phyloP scores from a whole-genome alignment of 2,329 filamentous ascomycete genomes.

The Pyricularia sp. region DNA sequence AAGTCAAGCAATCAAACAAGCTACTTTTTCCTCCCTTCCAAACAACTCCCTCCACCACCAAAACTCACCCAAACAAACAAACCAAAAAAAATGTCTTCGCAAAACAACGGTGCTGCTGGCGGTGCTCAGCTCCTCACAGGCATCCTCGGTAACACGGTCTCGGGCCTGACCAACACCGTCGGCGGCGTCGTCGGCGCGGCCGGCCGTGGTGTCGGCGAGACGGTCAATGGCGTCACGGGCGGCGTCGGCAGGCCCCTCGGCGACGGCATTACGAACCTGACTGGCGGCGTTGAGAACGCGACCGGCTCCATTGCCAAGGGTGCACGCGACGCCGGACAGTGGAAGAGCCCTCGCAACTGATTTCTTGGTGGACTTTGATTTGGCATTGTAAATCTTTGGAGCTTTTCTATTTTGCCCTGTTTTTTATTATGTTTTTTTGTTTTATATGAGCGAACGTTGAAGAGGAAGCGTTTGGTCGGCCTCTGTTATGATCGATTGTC shows the following conservation, averaged over 20 bases:
- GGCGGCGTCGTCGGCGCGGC: constrained; percentile 33
- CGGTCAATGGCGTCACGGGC: constrained; percentile 42
- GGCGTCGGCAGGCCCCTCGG: constrained; percentile 44
- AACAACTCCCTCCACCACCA: background rate
- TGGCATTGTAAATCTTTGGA: background rate
- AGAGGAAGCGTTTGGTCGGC: background rate
- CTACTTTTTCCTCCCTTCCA: background rate
- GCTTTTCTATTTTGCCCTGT: background rate
- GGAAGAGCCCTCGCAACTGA: constrained; percentile 3
- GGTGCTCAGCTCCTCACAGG: constrained; percentile 19
- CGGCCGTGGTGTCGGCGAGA: constrained; percentile 47
- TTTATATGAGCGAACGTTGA: background rate
- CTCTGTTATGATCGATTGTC: background rate
- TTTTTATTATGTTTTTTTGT: background rate
- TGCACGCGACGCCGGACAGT: constrained; percentile 7
- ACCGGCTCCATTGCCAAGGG: constrained; percentile 13
- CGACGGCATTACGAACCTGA: constrained; percentile 42
- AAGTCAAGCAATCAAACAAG: background rate
- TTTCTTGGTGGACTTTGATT: background rate
- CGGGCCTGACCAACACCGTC: constrained; percentile 21
- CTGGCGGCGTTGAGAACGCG: constrained; percentile 43
- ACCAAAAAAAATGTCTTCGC: background rate
- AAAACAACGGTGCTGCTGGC: constrained; percentile 10
- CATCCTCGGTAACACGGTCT: constrained; percentile 20
- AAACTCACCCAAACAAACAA: background rate